Base-by-base conservation (phyloP, 208 protist species). In the Crithidia fasciculata region DNA sequence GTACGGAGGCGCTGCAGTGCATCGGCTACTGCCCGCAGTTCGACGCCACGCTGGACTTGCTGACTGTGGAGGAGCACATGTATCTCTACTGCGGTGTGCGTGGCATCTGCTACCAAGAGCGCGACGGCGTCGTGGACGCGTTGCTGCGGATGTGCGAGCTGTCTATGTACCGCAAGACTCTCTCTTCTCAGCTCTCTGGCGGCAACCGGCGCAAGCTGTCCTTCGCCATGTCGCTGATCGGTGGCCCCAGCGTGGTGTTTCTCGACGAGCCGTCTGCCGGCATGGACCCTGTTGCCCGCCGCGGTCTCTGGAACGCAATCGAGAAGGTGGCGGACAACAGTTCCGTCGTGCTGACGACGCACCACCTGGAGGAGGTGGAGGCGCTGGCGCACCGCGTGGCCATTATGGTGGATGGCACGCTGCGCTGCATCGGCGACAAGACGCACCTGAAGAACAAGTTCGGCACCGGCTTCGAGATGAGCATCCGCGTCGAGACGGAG, bases 21-120 rank as follows among this genome's bases (percentile, higher is more conserved):
- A 91, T 98, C 56, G 98, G 98, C 28, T 96, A 98, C 62, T 99
- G 97, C 84, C 97, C 97, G 57, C 97, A 99, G 84, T 98, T 98
- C 83, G 97, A 98, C 81, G 88, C 98, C 8, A 78, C 94, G 2
- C 90, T 97, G 60, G 88, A 94, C 40, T 81, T 98, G 66, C 74
- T 99, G 47, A 99, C 96, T 37, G 87, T 91, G 52, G 65, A 92
- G 19, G 97, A 99, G 76, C 97, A 99, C 82, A 70, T 99, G 5
- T n/a, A 60, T 16, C 69, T 85, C 5, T 84, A 81, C 71, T 68
- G 50, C n/a, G 68, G 67, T 45, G 63, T 83, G 13, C 78, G 82
- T 13, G 82, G 70, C 2, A 78, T 86, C 18, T 44, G 90, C 19
- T 76, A 76, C n/a, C 50, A 45, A 2, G 52, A 74, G 19, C 73